Base-by-base conservation (phyloP, 2,329 filamentous ascomycete species). In the Teratosphaeria epicoccoides region DNA sequence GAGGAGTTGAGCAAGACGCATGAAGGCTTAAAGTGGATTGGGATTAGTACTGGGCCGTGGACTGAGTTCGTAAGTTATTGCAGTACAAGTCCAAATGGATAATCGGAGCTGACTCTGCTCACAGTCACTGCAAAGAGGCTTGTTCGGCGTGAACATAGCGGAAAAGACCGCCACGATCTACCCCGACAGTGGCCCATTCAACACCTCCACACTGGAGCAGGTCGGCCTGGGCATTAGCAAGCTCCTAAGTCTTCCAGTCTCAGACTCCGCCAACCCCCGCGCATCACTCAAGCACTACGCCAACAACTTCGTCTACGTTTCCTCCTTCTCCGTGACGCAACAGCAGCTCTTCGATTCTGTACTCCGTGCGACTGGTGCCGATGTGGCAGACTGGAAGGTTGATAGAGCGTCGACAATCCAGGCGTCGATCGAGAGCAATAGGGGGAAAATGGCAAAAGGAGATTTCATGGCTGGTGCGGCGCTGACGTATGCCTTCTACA, bases 391-490 rank as follows among this genome's bases (percentile, higher is more conserved):
- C 23, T 73, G 70, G 70, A 63, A 51, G 1, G 61, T 71, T 4
- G 52, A 43, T 0, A 52, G 55, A 7, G 54, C 55, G 11, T 33
- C 46, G 24, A 53, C 51, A 0, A 52, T 60, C 4, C 59, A 66
- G 37, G 65, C 77, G 60, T 72, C 80, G 25, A 78, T 74, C 52
- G 63, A 68, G 51, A 69, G 75, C 1, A 79, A 73, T 0, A 55
- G 71, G 52, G 71, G 71, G 50, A 61, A 63, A 28, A 46, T 84
- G 3, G 63, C 73, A 53, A 51, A 55, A 10, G 76, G 72, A 26
- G 72, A 73, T 22, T 58, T 50, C 50, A 61, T 56, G n/a, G 81
- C 70, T 22, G 56, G 50, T 6, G 50, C 50, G 12, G 57, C 52
- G 2, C 40, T 61, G 43, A 55, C 56, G 28, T 59, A 59, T 48